Conservation (phyloP, 1,139 yeast species). For the Pichia sp. region DNA sequence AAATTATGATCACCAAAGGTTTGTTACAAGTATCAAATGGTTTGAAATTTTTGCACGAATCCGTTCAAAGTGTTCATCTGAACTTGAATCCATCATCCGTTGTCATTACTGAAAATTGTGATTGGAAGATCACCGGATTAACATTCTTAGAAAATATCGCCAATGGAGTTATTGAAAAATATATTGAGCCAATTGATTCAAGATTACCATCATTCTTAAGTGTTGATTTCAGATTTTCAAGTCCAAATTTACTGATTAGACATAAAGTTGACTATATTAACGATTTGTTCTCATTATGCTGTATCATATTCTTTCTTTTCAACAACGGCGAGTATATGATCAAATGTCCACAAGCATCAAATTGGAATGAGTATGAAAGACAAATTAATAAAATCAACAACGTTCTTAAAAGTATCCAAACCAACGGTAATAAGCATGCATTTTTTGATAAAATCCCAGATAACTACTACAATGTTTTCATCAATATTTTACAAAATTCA, state of each 20-base stretch:
- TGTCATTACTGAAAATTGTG: conserved; percentile 79
- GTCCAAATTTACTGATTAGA: conserved; percentile 70
- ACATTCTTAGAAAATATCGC: conserved; percentile 59
- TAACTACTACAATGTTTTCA: conserved; percentile 27
- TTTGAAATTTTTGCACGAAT: conserved; percentile 75
- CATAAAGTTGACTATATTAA: conserved; percentile 61
- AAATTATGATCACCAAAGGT: conserved; percentile 81
- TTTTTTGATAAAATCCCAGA: conserved; percentile 30
- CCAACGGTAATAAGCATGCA: conserved; percentile 23
- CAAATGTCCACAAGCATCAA: conserved; percentile 38
- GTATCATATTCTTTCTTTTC: conserved; percentile 65
- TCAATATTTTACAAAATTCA: conserved; percentile 24
- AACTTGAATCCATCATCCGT: conserved; percentile 79
- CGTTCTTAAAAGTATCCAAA: conserved; percentile 14
- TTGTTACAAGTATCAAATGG: conserved; percentile 76
- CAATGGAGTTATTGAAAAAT: conserved; percentile 43
- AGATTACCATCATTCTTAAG: conserved; percentile 73
- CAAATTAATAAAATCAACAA: conserved; percentile 25
- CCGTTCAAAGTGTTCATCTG: conserved; percentile 73
- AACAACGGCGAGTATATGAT: conserved; percentile 43
- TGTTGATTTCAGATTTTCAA: conserved; percentile 68
- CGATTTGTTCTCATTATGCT: conserved; percentile 83
- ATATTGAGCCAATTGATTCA: conserved; percentile 65
- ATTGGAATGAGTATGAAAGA: conserved; percentile 32
- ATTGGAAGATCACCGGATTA: conserved; percentile 89